These are phyloP conservation scores for Talaromyces sp. DNA, from an alignment of 2,329 filamentous ascomycete species.

Conservation along the genomic window DNA sequence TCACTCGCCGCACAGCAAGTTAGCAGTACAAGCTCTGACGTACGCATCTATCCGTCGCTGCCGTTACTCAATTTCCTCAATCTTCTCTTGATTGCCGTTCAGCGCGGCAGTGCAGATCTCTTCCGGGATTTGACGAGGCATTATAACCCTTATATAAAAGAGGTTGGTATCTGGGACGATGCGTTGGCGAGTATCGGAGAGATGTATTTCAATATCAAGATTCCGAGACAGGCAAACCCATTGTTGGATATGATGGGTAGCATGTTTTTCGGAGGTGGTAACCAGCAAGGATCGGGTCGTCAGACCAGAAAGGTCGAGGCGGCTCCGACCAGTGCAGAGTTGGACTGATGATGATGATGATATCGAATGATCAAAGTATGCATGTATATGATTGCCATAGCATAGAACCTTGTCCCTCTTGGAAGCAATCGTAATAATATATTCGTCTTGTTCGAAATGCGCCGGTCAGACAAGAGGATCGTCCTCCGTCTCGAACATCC, in stretches of 20 bases:
- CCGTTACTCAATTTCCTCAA: constrained; percentile 95
- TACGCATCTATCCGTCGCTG: constrained; percentile 81
- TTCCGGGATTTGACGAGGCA: constrained; percentile 80
- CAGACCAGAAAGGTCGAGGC: constrained; percentile 50
- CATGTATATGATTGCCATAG: constrained; percentile 6
- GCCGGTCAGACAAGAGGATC: constrained; percentile 35
- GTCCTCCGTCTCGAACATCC: constrained; percentile 81
- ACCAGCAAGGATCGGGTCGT: constrained; percentile 45
- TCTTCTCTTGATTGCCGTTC: constrained; percentile 76
- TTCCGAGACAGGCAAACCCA: constrained; percentile 85
- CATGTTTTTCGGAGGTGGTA: constrained; percentile 73
- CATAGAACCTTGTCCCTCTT: background rate
- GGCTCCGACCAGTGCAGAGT: constrained; percentile 45
- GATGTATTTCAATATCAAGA: constrained; percentile 92
- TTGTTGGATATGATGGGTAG: constrained; percentile 98
- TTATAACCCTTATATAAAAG: constrained; percentile 75
- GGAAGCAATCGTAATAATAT: background rate
- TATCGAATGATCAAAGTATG: background rate
- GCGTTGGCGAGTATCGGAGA: constrained; percentile 84
- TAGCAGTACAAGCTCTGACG: constrained; percentile 68
- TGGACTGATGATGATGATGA: constrained; percentile 42
- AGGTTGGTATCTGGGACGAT: constrained; percentile 75
- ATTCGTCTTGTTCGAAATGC: background rate
- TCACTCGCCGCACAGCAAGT: constrained; percentile 77
- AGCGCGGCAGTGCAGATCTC: constrained; percentile 73